Base-by-base conservation (phyloP, 345 rosid species). In the Arabis hirsuta region DNA sequence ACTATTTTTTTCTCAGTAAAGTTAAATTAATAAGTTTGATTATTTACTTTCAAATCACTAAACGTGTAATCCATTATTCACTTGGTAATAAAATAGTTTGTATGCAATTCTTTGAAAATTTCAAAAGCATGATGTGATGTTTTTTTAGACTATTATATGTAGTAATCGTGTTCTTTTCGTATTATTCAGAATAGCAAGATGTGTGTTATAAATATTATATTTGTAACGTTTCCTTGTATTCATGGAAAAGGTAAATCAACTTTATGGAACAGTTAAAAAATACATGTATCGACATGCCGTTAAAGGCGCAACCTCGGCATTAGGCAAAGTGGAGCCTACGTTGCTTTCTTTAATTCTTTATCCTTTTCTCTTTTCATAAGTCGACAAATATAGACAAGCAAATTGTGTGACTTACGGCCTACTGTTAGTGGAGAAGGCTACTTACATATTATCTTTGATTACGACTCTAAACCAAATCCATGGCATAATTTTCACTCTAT, bases 401-500 rank as follows among this genome's bases (percentile, higher is more conserved):
- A 55, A 24, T 31, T 43, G 52, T 31, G n/a, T 44, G 22, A 72
- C 39, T 19, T 48, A 16, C 9, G 36, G 26, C 45, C 56, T 29
- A 47, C 77, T 57, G 7, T 57, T 57, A 39, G 1, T 47, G 53
- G 43, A 54, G 60, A 65, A 12, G 9, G 41, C 41, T 39, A 41
- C 41, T 8, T 8, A 36, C 59, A 6, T 47, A 34, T 7, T 7
- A 27, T 73, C 13, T 46, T 73, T 29, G 72, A 64, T 27, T 26
- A 65, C 45, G 77, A 56, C 77, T 65, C 72, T 57, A 12, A 65
- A 55, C 52, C 72, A 50, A 42, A 65, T 54, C 19, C 54, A 19
- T 61, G 60, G 43, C 60, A 12, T 34, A 4, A 4, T 7, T 20
- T 12, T 51, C 45, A 12, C 47, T 65, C 36, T 24, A 4, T 9